Percentiles rank a stretch among this genome's conserved stretches.
phyloP scores from a whole-genome alignment of 2,329 filamentous ascomycete genomes.

The Mollisiaceae sp. region DNA sequence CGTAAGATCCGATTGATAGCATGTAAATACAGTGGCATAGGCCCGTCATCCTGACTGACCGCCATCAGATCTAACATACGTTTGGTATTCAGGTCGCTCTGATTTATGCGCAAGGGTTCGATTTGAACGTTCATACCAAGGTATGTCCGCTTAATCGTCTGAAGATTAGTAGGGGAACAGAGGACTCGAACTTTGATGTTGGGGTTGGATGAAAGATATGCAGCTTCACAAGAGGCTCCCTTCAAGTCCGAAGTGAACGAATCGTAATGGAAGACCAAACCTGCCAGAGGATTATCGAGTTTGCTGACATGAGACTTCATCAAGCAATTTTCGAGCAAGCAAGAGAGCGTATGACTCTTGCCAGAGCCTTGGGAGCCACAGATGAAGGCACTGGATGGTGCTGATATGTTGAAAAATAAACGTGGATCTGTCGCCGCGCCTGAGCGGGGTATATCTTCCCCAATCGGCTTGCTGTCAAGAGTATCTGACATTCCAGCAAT shows the following conservation, averaged over 20 bases:
- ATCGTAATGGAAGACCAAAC: conserved; percentile 62
- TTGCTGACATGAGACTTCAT: conserved; percentile 46
- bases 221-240: conserved; percentile 55
- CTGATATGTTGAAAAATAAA: conserved; percentile 57
- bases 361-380: conserved; percentile 68
- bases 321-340: conserved; percentile 57
- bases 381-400: conserved; percentile 63
- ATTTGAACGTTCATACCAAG: conserved; percentile 49
- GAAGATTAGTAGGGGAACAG: conserved; percentile 55
- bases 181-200: conserved; percentile 55
- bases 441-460: background rate
- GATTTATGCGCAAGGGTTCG: conserved; percentile 51
- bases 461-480: background rate
- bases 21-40: conserved; percentile 57
- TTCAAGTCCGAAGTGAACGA: conserved; percentile 47
- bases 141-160: conserved; percentile 49
- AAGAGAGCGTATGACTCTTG: conserved; percentile 64
- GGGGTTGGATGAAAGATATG: conserved; percentile 53
- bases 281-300: conserved; percentile 54
- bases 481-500: conserved; percentile 30
- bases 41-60: conserved; percentile 45
- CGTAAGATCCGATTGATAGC: conserved; percentile 54
- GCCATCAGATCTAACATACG: conserved; percentile 62
- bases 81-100: conserved; percentile 55
- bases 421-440: conserved; percentile 33